Evolutionary conservation across 2,329 filamentous ascomycete species (phyloP), one percentile per base, ranked within the genome.

Genomic region (Cordyceps cateniannulata): DNA sequence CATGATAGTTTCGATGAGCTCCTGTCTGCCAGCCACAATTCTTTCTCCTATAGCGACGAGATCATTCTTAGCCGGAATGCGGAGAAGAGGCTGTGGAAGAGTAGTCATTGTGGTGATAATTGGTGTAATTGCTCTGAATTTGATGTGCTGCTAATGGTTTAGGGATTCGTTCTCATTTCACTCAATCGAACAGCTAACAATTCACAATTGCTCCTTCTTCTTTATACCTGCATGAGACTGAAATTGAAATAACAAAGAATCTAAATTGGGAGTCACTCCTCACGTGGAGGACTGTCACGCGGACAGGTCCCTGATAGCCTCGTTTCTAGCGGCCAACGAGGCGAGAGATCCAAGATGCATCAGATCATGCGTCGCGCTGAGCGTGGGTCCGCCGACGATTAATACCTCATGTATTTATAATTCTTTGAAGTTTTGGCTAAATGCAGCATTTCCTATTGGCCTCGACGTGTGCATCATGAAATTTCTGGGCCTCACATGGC

Each of bases 251-350:
- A 2, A 24, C 7, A 24, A 47, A 10, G 22, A 24, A 12, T 20
- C 44, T 12, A 24, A 47, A 24, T 25, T 47, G 20, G 20, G 4
- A 44, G 3, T 44, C 42, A 22, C 18, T 25, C 5, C 55, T 44
- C 47, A 51, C 47, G 50, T 54, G 42, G 42, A 40, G 10, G 16
- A n/a, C 16, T 14, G 29, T 54, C 42, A 53, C 50, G 49, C 40
- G 58, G 25, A 47, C 32, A 7, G 49, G 10, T 49, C 49, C 57
- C 47, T 47, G 24, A 27, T 10, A 59, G 48, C 57, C 48, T 59
- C 48, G 48, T 59, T 45, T 18, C 38, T 59, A 52, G 57, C 25
- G 18, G 50, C 49, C 49, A 60, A 60, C 48, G 38, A 47, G 25
- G 18, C 18, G 38, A 3, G 22, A 10, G 24, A 42, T 50, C 6